Conservation (phyloP, 202 grass and related monocot genomes). For the Hordeum pubiflorum region DNA sequence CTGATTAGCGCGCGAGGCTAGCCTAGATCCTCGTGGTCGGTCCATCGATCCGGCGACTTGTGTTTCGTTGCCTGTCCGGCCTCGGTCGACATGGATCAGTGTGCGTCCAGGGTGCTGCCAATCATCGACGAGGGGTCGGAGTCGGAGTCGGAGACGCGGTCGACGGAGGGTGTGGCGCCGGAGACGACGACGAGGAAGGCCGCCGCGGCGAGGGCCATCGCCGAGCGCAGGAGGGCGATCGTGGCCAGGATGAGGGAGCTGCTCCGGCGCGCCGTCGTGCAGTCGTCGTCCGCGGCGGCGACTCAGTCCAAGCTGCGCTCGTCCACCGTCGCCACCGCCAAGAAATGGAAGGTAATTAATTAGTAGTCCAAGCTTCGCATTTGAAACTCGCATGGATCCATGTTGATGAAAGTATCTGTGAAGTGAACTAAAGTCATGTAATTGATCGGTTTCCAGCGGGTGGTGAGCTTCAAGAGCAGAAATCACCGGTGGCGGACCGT, state of each 20-base stretch:
- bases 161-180: background rate
- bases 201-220: background rate
- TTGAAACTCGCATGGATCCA: no score
- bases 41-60: background rate
- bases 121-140: constrained; percentile 31
- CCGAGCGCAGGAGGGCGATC: constrained; percentile 23
- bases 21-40: background rate
- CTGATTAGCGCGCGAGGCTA: background rate
- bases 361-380: no score
- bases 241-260: constrained; percentile 41
- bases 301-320: constrained; percentile 7
- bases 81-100: background rate
- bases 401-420: no score
- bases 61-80: background rate
- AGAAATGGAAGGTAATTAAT: constrained; percentile 38
- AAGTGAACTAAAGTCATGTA: no score
- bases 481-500: background rate
- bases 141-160: background rate
- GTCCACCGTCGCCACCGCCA: background rate
- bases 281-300: background rate
- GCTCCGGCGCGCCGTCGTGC: constrained; percentile 17
- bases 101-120: constrained; percentile 18
- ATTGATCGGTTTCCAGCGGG: background rate
- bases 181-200: background rate
- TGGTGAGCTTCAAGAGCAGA: background rate